Evolutionary conservation across 1,284 basidiomycete species (phyloP), one percentile per base, ranked within the genome.

Genomic region (Cutaneotrichosporon mucoides): DNA sequence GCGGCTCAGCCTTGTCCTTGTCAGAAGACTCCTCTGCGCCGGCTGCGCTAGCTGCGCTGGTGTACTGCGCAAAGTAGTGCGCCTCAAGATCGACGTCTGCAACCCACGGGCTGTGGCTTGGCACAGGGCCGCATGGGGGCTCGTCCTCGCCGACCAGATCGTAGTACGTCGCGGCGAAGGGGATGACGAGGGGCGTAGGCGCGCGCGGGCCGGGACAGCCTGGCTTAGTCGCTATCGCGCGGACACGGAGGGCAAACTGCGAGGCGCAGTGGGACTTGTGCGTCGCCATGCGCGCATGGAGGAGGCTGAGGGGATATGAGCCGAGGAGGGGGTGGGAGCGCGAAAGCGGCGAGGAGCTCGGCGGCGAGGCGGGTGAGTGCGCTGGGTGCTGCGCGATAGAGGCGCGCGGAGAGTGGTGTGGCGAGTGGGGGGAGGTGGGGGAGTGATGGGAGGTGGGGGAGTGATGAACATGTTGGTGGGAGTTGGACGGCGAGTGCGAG

Each of bases 141-240:
- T 40, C 37, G 38, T 51, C 49, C 37, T 52, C 55, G 4, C 42
- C 63, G 7, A 68, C 66, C 5, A 77, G 65, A 55, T 76, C 73
- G 49, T 77, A 75, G 61, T 76, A 77, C 24, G 69, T 72, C 37
- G 75, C 76, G 6, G 66, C 61, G 56, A 79, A 75, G 0, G 73
- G 70, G 2, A 77, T 44, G n/a, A 62, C 55, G 10, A 74, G 56
- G 24, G 69, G 68, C 24, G 46, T 11, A 0, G 75, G 75, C 42
- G 66, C 71, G 7, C 70, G 55, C 0, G 69, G 68, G 2, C 16
- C 37, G 24, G 15, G 36, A 55, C 70, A 71, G 24, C 24, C 24
- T 1, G 55, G 55, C 11, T 60, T 65, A 2, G 59, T 55, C 4
- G 44, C 58, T 36, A 64, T 44, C 1, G 60, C 59, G 4, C 50